Evolutionary conservation across 306 rosid species (phyloP), one percentile per base, ranked within the genome.

Genomic region (Cicer pinnatifidum): DNA sequence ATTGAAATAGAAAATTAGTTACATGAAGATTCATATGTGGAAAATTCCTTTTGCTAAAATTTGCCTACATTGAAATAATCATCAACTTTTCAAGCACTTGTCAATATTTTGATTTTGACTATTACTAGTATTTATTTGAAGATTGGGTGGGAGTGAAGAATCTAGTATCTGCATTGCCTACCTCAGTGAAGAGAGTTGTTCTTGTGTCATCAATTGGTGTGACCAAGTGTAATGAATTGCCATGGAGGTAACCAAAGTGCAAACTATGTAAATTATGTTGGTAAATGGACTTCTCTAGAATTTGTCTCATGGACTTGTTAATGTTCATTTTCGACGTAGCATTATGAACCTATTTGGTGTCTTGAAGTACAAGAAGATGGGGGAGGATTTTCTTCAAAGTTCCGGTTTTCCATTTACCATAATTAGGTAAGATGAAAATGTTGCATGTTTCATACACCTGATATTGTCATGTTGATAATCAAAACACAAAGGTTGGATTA

Each of bases 81-180:
- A 11, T 76, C 11, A 19, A 48, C 62, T 45, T 39, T 60, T 63
- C 6, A 39, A 16, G 33, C 19, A 40, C 67, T 51, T 66, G 75
- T 72, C 72, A 3, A 1, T 40, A 11, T 64, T 81, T 53, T 75
- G 61, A 69, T 70, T 69, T 77, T 35, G 69, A 81, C 71, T 37
- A 13, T 3, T 41, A 28, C 33, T 28, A 43, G 45, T 66, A 40
- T 48, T 79, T 75, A 61, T 73, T 78, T 82, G 86, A 83, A 93
- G 98, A 93, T 89, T 93, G 98, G 97, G 91, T 85, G 69, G 98
- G 98, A 74, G 97, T 88, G 82, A 93, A 85, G 81, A 93, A 93
- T 83, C 86, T 93, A 68, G 71, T 93, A 66, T 86, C 97, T 66
- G 89, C 86, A 48, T 75, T 93, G 76, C 97, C 97, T 77, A 75